Evolutionary conservation across 73 alveolate species (phyloP), one percentile per base, ranked within the genome.

Genomic region (Paramecium caudatum): DNA sequence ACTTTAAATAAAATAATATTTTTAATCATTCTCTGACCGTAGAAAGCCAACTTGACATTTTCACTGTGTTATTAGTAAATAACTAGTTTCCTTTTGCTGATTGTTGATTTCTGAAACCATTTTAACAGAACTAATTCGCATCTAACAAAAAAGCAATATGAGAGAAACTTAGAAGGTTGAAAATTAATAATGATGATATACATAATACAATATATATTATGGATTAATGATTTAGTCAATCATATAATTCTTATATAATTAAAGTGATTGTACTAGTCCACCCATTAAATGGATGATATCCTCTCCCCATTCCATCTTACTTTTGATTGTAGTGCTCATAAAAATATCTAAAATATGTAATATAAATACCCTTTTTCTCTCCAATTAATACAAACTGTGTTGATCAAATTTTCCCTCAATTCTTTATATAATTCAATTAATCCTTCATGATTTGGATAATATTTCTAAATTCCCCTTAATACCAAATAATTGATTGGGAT

Each of bases 281-380:
- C 30, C 99, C 99, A 87, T 94, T 94, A 82, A 97, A 97, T n/a
- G 99, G 99, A 93, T 96, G 94, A 61, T 93, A 92, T 85, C 94
- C 87, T 55, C 90, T 88, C 12, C 99, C 99, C 17, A 86, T 16
- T 25, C 99, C 98, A 49, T 91, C 94, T 36, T 78, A 82, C 32
- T 96, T 94, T 61, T 70, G 63, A 49, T 90, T 91, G 82, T 96
- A 97, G 65, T 96, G 92, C 82, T 97, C 99, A 94, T 82, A 97
- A 46, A 97, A 94, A 23, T 74, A 74, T 37, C 88, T 74, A 41
- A 43, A 7, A 17, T 16, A 19, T n/a, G 36, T 0, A 36, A 16
- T 74, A 41, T 5, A n/a, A 43, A 27, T 92, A 84, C 83, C 97
- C 97, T 15, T 90, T 91, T 4, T 83, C 90, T 32, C 91, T 90